A percentile compares a stretch with the other conserved stretches of the same genome.
Conservation (phyloP, 148 eudicot species). For the Euryodendron excelsum region DNA sequence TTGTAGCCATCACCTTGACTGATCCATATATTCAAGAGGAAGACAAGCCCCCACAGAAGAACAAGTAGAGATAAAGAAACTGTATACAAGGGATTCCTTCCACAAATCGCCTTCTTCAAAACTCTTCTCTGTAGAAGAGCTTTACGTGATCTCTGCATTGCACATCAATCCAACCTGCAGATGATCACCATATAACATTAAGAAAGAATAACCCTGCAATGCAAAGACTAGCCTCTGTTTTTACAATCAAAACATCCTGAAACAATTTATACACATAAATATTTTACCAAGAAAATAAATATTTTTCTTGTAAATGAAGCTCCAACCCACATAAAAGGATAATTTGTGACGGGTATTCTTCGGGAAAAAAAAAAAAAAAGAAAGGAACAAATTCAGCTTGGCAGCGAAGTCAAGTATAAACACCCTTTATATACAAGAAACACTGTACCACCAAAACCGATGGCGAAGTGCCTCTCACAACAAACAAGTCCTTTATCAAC, state of each 20-base stretch:
- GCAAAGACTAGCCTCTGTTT: background rate
- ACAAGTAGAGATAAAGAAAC: slow-evolving; percentile 64
- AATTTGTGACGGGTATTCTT: background rate
- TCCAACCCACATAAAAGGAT: background rate
- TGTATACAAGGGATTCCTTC: slow-evolving; percentile 50
- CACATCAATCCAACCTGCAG: slow-evolving; percentile 49
- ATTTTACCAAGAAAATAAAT: background rate
- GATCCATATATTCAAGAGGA: slow-evolving; percentile 68
- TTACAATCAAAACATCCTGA: background rate
- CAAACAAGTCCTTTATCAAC: background rate
- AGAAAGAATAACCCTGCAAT: slow-evolving; percentile 4
- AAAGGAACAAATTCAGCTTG: background rate
- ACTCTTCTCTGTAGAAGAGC: slow-evolving; percentile 90
- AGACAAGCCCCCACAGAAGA: slow-evolving; percentile 72
- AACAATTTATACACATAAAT: background rate
- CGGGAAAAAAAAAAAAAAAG: too few species aligned
- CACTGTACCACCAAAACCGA: background rate
- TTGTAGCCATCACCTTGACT: slow-evolving; percentile 59
- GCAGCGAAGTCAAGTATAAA: slow-evolving; percentile 6
- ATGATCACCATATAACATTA: background rate
- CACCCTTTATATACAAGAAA: background rate
- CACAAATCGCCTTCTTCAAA: slow-evolving; percentile 43
- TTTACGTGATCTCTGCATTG: slow-evolving; percentile 95
- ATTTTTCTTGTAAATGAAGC: background rate
- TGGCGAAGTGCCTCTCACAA: background rate